A percentile compares a stretch with the other conserved stretches of the same genome.
Evolutionary conservation across 305 asterid species (phyloP).

Genomic region (Fraxinus greggii): DNA sequence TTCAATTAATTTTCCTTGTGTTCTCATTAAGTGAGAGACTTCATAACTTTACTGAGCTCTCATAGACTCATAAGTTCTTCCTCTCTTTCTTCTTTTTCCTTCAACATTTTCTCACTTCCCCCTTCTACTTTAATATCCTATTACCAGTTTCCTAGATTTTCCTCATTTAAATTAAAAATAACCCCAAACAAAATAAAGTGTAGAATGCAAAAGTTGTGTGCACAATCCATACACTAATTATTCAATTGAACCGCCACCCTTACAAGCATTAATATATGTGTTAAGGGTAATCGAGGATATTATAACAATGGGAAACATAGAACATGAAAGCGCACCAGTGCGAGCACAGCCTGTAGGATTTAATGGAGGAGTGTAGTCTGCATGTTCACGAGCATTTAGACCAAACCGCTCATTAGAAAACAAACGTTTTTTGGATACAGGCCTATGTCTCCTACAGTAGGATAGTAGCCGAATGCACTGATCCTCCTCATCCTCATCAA

Average conservation of each 20-base stretch:
- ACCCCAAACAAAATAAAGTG: background rate
- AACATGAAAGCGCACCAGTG: conserved; percentile 50
- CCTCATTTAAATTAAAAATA: background rate
- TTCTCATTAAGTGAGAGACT: background rate
- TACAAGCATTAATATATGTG: background rate
- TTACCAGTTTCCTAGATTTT: background rate
- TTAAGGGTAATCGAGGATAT: background rate
- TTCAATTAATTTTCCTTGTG: background rate
- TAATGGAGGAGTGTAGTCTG: conserved; percentile 58
- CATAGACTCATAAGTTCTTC: background rate
- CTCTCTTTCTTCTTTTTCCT: background rate
- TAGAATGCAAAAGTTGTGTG: background rate
- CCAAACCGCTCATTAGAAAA: conserved; percentile 46
- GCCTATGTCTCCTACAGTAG: conserved; percentile 85
- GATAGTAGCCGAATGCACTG: conserved; percentile 88
- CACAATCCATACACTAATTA: background rate
- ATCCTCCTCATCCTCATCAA: conserved; percentile 83
- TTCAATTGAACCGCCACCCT: background rate
- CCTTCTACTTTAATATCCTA: background rate
- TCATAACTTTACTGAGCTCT: background rate
- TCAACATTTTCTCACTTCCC: background rate
- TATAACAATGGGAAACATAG: conserved; percentile 4
- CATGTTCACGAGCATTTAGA: conserved; percentile 45
- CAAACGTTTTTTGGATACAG: conserved; percentile 58
- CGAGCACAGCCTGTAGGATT: conserved; percentile 97